Percentiles rank a stretch among this genome's conserved stretches.
Conservation (phyloP, 2,329 filamentous ascomycete genomes). For the Aureobasidium subglaciale region DNA sequence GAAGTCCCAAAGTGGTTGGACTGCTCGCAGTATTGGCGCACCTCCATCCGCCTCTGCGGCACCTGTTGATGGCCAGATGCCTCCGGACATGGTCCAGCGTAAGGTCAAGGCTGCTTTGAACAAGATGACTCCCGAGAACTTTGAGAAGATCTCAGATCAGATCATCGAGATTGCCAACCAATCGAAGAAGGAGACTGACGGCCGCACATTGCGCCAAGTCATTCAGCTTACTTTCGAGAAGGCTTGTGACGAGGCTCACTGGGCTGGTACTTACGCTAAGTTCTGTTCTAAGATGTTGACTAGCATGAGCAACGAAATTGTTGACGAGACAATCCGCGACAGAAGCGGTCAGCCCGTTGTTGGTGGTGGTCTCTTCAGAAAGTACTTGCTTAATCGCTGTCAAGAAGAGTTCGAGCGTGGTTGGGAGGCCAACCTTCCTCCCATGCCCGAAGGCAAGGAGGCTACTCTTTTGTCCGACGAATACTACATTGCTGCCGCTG, state of each 20-base stretch:
- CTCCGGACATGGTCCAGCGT: conserved; percentile 89
- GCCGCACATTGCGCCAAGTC: conserved; percentile 89
- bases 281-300: conserved; percentile 98
- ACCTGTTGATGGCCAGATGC: conserved; percentile 54
- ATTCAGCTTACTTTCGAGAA: conserved; percentile 99
- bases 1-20: conserved; percentile 74
- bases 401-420: conserved; percentile 98
- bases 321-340: conserved; percentile 90
- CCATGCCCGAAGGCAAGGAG: conserved; percentile 70
- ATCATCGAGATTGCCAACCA: conserved; percentile 88
- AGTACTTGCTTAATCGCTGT: conserved; percentile 96
- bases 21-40: conserved; percentile 63
- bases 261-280: conserved; percentile 97
- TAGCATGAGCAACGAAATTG: conserved; percentile 89
- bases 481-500: conserved; percentile 88
- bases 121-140: conserved; percentile 99
- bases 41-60: conserved; percentile 37
- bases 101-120: conserved; percentile 98
- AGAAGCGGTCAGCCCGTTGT: conserved; percentile 81
- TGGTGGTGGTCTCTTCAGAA: conserved; percentile 91
- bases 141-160: conserved; percentile 89
- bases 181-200: conserved; percentile 91
- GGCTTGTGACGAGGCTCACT: conserved; percentile 95
- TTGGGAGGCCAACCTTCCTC: conserved; percentile 83
- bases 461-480: conserved; percentile 85